Conservation (phyloP, 495 filamentous ascomycete species). For the Aspergillus ellipticus region DNA sequence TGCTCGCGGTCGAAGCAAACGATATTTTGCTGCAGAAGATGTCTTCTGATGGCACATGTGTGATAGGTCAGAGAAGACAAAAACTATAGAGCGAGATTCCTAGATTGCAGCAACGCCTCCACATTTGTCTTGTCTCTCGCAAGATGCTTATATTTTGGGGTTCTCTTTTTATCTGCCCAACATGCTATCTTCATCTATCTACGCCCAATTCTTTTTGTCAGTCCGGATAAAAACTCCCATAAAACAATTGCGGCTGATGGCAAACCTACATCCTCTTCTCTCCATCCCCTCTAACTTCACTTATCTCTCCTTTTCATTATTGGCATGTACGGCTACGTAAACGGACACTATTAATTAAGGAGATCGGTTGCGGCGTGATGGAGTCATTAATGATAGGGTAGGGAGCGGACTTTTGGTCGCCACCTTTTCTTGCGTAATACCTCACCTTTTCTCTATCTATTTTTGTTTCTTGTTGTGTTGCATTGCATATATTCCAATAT, state of each 20-base stretch:
- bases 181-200: constrained; percentile 1
- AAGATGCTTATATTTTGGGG: background rate
- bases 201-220: constrained; percentile 2
- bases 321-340: constrained; percentile 21
- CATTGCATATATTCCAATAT: constrained; percentile 27
- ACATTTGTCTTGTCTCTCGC: background rate
- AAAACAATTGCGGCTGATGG: background rate
- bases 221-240: constrained; percentile 5
- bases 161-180: background rate
- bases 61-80: background rate
- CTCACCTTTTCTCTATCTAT: background rate
- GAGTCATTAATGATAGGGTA: constrained; percentile 8
- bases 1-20: constrained; percentile 66
- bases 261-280: background rate
- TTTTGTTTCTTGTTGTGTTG: constrained; percentile 17
- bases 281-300: background rate
- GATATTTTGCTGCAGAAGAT: constrained; percentile 74
- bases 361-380: constrained; percentile 16
- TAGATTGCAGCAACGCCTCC: background rate
- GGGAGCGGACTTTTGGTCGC: background rate
- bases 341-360: constrained; percentile 4
- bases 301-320: constrained; percentile 4
- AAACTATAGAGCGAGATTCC: background rate
- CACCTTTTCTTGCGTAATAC: background rate
- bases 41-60: constrained; percentile 30